Percentiles rank a stretch among this genome's conserved stretches.
These are phyloP conservation scores for Rosa hybrid DNA, from an alignment of 331 rosid genomes.

Conservation along the genomic window DNA sequence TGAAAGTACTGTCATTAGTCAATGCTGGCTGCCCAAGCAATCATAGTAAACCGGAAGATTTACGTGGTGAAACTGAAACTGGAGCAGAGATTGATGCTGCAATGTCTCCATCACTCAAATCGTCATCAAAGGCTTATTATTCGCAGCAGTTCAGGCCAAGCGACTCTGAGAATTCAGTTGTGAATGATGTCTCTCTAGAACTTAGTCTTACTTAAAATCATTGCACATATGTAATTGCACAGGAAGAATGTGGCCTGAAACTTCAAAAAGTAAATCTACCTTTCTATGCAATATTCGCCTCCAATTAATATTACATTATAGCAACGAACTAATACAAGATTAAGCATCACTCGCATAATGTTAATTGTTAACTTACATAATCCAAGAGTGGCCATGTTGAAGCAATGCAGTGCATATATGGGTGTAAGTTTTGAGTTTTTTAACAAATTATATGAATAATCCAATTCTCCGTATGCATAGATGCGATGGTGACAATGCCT, in stretches of 20 bases:
- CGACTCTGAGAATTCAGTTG: constrained; percentile 22
- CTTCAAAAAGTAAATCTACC: not conserved
- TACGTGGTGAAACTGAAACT: constrained; percentile 23
- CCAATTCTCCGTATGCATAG: not conserved
- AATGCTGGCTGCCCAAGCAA: constrained; percentile 24
- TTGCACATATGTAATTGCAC: constrained; percentile 6
- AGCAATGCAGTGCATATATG: not conserved
- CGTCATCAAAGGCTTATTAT: constrained; percentile 15
- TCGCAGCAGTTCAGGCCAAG: constrained; percentile 26
- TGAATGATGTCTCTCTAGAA: constrained; percentile 62
- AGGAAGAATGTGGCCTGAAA: not conserved
- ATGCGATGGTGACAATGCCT: not conserved
- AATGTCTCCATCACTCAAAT: constrained; percentile 43
- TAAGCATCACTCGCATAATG: not conserved
- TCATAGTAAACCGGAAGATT: constrained; percentile 21
- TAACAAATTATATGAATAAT: not conserved
- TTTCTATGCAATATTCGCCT: not conserved
- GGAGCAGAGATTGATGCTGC: not conserved
- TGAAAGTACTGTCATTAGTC: constrained; percentile 26
- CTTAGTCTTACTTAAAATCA: constrained; percentile 48
- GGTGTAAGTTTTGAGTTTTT: too few species aligned
- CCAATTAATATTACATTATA: not conserved
- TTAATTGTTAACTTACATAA: too few species aligned
- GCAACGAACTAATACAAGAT: not conserved
- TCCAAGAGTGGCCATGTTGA: too few species aligned